Conservation (phyloP, 1,139 yeast genomes). For the Yamadazyma blattariae region DNA sequence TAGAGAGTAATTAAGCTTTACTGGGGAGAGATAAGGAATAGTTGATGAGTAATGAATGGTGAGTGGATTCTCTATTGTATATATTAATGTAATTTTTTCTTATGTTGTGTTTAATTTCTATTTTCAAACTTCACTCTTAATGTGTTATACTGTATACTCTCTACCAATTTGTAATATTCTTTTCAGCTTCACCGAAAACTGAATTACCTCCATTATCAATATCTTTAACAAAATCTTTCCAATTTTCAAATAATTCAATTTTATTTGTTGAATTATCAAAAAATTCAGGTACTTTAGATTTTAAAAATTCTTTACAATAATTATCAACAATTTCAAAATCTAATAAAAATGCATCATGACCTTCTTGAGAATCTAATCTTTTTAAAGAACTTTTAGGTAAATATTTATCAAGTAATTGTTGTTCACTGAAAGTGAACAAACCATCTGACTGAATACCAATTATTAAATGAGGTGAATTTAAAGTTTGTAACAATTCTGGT, state of each 20-base stretch:
- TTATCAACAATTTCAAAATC: slow-evolving; percentile 83
- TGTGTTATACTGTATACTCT: too few relatives aligned
- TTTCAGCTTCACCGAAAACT: slow-evolving; percentile 95
- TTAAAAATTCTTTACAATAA: slow-evolving; percentile 65
- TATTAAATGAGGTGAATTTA: slow-evolving; percentile 73
- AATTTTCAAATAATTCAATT: slow-evolving; percentile 53
- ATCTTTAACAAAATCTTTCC: slow-evolving; percentile 38
- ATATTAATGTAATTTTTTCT: not conserved
- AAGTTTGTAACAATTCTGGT: slow-evolving; percentile 43
- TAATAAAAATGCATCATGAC: slow-evolving; percentile 92
- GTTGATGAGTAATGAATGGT: too few relatives aligned
- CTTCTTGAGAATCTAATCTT: slow-evolving; percentile 88
- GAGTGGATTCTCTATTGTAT: too few relatives aligned
- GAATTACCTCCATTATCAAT: slow-evolving; percentile 57
- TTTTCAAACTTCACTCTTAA: too few relatives aligned
- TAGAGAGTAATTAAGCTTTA: slow-evolving; percentile 3
- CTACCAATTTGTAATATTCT: slow-evolving; percentile 83
- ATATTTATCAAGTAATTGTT: slow-evolving; percentile 72
- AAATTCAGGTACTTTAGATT: slow-evolving; percentile 52
- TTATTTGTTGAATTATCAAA: slow-evolving; percentile 40
- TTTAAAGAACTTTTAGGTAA: slow-evolving; percentile 69
- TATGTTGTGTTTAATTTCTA: not conserved
- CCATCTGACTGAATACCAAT: slow-evolving; percentile 94
- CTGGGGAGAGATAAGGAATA: too few relatives aligned
- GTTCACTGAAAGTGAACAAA: slow-evolving; percentile 87